Conservation (phyloP, 2,329 filamentous ascomycete genomes). For the Fusarium transvaalense region DNA sequence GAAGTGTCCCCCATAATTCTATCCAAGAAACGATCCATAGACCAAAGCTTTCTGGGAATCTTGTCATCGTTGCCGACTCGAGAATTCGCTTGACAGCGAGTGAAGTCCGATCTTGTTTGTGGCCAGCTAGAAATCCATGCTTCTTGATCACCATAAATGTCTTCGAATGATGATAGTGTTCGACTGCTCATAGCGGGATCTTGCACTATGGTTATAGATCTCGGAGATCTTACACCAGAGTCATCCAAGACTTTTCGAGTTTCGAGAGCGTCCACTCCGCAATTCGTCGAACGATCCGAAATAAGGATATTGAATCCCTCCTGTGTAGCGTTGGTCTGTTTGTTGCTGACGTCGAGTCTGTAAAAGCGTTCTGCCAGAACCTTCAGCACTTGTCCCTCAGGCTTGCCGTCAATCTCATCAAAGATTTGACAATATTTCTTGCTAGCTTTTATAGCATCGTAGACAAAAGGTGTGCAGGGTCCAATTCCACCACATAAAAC, state of each 20-base stretch:
- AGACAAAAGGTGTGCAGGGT: conserved; percentile 13
- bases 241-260: not conserved
- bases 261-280: conserved; percentile 6
- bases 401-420: not conserved
- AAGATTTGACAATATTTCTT: conserved; percentile 1
- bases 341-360: not conserved
- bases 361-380: conserved; percentile 17
- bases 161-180: not conserved
- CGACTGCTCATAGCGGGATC: conserved; percentile 27
- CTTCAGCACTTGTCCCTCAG: conserved; percentile 22
- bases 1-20: not conserved
- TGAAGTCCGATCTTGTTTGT: accelerated
- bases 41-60: conserved; percentile 6
- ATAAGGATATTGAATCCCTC: not conserved
- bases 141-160: accelerated
- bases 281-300: not conserved
- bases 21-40: conserved; percentile 24
- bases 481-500: conserved; percentile 19
- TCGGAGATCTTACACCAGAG: accelerated
- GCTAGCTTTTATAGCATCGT: conserved; percentile 13
- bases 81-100: accelerated
- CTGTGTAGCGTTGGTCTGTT: accelerated
- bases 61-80: accelerated
- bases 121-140: conserved; percentile 4
- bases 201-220: conserved; percentile 15